Evolutionary conservation across 108 stramenopile species (phyloP), one percentile per base, ranked within the genome.

Genomic region (Fragilaria radians): DNA sequence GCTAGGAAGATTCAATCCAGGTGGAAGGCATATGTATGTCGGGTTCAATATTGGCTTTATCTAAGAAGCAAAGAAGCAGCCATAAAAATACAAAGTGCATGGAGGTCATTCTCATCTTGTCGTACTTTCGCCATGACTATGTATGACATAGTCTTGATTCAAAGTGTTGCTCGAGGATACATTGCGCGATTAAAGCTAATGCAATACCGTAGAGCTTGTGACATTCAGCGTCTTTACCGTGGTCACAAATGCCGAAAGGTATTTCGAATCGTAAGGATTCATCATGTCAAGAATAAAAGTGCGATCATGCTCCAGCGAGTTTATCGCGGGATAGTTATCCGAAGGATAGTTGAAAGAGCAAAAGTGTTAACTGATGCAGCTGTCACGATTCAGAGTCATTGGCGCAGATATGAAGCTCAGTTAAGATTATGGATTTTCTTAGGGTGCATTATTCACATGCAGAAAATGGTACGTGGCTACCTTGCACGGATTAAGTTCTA

Each of bases 201-300:
- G 11, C 7, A 14, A 14, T 42, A 14, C 11, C 7, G 36, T 7
- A 42, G 14, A 7, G 74, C 72, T 18, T 72, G 65, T 33, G 73
- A 68, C 28, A 78, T 90, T 25, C 91, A 92, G 68, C 66, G 77
- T 7, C 59, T 65, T 5, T 73, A 67, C 33, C 81, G 91, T 25
- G 91, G 85, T 2, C 65, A 77, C 62, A 59, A 67, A 25, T 70
- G 63, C 2, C 77, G 91, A 28, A 78, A 83, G 47, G 68, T 68
- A 17, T 46, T 92, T 17, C 68, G 11, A 7, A 11, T 42, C 11
- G 36, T 42, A 11, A 42, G 14, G 14, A 42, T 11, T 11, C 36
- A 42, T 11, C 36, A 80, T 45, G 73, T 74, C 53, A 67, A 85
- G 27, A 79, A 92, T 58, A 74, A 75, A 32, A 82, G 85, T 52